Conservation (phyloP, 306 rosid genomes). For the Vigna reflexopilosa region DNA sequence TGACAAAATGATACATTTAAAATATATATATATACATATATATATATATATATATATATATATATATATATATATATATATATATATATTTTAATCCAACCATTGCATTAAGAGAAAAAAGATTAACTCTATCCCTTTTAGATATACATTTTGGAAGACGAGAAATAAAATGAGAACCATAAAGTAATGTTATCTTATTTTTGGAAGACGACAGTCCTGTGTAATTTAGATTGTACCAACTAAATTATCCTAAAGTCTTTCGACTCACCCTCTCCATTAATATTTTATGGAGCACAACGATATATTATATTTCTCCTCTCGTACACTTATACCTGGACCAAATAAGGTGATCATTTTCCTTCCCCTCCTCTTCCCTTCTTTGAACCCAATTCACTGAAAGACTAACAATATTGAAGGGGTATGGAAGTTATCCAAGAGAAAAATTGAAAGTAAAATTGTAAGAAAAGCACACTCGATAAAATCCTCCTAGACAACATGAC, state of each 20-base stretch:
- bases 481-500: constrained; percentile 45
- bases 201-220: not conserved
- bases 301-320: not conserved
- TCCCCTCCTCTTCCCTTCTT: not conserved
- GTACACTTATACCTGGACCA: not conserved
- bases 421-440: constrained; percentile 5
- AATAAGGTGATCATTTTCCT: not conserved
- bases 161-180: not conserved
- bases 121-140: not conserved
- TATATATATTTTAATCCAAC: not conserved
- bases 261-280: not conserved
- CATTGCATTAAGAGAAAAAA: no score
- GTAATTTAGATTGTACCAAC: not conserved
- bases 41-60: no score
- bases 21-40: no score
- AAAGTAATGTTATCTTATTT: not conserved
- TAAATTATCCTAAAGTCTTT: not conserved
- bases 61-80: no score
- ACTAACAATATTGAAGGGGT: not conserved
- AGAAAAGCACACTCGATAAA: constrained; percentile 20
- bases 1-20: not conserved
- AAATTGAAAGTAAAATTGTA: constrained; percentile 8
- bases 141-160: not conserved
- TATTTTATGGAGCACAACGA: not conserved
- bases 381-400: not conserved